Conservation (phyloP, 208 protist species). For the Acanthamoeba healyi region DNA sequence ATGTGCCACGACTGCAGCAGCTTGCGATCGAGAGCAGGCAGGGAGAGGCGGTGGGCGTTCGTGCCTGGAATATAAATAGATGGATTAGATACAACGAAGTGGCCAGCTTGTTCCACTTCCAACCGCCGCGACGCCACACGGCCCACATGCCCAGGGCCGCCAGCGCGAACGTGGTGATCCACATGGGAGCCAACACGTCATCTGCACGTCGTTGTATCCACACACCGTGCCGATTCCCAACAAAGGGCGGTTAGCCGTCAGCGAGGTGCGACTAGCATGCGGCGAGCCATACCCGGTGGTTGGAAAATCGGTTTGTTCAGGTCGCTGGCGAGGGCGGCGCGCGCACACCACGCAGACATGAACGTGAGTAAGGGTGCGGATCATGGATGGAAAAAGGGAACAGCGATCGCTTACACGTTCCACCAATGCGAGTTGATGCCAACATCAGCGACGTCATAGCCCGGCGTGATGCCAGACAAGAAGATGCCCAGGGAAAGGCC, state of each 20-base stretch:
- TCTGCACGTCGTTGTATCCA: not conserved
- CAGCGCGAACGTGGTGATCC: not conserved
- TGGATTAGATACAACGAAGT: slow-evolving; percentile 37
- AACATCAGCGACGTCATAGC: slow-evolving; percentile 18
- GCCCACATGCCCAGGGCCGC: slow-evolving; percentile 12
- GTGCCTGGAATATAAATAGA: slow-evolving; percentile 36
- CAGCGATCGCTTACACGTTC: not conserved
- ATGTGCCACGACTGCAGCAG: not conserved
- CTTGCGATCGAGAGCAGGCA: not conserved
- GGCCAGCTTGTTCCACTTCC: slow-evolving; percentile 67
- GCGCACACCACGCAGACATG: too few species aligned
- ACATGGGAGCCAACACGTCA: not conserved
- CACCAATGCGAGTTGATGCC: slow-evolving; percentile 39
- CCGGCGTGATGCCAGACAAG: slow-evolving; percentile 19
- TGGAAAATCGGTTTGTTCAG: not conserved
- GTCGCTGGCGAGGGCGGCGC: not conserved
- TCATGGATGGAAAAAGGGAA: too few species aligned
- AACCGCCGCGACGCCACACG: slow-evolving; percentile 43
- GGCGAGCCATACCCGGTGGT: not conserved
- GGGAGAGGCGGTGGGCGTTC: not conserved
- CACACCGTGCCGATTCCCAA: too few species aligned
- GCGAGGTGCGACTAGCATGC: not conserved
- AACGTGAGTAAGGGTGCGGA: too few species aligned
- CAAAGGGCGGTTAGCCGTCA: too few species aligned
- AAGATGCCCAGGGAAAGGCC: slow-evolving; percentile 29